These are phyloP conservation scores for Phytophthora sansomeana DNA, from an alignment of 352 stramenopile species.

Conservation along the genomic window DNA sequence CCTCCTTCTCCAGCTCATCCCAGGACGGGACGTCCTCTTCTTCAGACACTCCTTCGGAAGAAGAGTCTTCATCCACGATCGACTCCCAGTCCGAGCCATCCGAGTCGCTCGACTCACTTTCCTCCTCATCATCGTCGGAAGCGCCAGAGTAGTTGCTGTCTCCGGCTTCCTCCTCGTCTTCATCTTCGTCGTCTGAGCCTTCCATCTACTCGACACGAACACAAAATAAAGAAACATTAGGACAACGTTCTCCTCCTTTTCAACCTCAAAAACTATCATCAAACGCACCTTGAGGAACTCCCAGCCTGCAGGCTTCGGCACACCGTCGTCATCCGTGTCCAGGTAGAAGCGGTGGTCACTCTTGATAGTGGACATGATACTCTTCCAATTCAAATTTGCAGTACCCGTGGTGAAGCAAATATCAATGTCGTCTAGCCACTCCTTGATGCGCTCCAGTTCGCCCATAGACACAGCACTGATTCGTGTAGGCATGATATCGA, in stretches of 20 bases:
- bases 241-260: slow-evolving; percentile 17
- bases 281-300: slow-evolving; percentile 90
- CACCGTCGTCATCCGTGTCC: slow-evolving; percentile 97
- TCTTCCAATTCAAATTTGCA: slow-evolving; percentile 99
- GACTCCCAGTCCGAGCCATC: slow-evolving; percentile 81
- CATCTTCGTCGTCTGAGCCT: slow-evolving; percentile 92
- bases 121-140: slow-evolving; percentile 63
- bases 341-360: slow-evolving; percentile 93
- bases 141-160: slow-evolving; percentile 77
- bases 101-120: slow-evolving; percentile 71
- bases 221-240: slow-evolving; percentile 28
- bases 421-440: slow-evolving; percentile 95
- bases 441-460: slow-evolving; percentile 98
- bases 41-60: slow-evolving; percentile 60
- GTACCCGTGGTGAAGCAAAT: slow-evolving; percentile 98
- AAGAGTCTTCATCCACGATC: slow-evolving; percentile 81
- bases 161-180: slow-evolving; percentile 85
- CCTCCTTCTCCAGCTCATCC: slow-evolving; percentile 87
- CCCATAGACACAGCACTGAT: slow-evolving; percentile 97
- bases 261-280: slow-evolving; percentile 33
- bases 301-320: slow-evolving; percentile 98
- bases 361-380: slow-evolving; percentile 97
- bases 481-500: slow-evolving; percentile 92
- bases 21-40: slow-evolving; percentile 77
- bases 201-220: slow-evolving; percentile 92